phyloP scores from a whole-genome alignment of 768 basidiomycete species.

The Austroboletus festivus region DNA sequence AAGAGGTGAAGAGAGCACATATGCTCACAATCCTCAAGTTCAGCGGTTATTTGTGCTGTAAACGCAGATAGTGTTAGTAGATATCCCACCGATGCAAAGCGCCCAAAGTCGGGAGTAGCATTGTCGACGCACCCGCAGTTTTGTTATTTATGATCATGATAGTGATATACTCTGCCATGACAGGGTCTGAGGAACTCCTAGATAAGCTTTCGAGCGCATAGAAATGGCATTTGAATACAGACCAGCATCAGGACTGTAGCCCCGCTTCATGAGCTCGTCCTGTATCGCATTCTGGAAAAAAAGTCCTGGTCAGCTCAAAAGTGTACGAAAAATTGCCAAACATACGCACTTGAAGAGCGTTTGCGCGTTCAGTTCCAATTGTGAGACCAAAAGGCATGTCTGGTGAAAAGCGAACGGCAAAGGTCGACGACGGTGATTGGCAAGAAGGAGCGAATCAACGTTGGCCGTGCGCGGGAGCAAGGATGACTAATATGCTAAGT shows the following conservation, averaged over 20 bases:
- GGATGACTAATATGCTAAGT: slow-evolving; percentile 29
- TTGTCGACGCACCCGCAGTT: slow-evolving; percentile 53
- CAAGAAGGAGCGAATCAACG: slow-evolving; percentile 24
- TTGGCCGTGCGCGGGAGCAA: slow-evolving; percentile 13
- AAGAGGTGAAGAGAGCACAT: not conserved
- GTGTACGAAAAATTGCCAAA: not conserved
- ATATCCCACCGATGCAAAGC: not conserved
- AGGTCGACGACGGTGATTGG: slow-evolving; percentile 27
- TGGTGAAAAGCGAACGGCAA: slow-evolving; percentile 13
- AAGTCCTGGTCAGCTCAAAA: slow-evolving; percentile 6
- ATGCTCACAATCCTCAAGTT: slow-evolving; percentile 81
- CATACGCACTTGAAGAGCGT: slow-evolving; percentile 59
- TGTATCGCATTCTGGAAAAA: slow-evolving; percentile 66
- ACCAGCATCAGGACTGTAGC: slow-evolving; percentile 77
- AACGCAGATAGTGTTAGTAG: slow-evolving; percentile 7
- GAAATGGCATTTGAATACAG: slow-evolving; percentile 19
- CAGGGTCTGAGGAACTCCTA: slow-evolving; percentile 52
- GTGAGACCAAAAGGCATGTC: slow-evolving; percentile 72
- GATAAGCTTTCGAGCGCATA: slow-evolving; percentile 13
- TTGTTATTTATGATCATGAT: slow-evolving; percentile 96
- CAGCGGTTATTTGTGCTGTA: slow-evolving; percentile 80
- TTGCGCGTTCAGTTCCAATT: slow-evolving; percentile 76
- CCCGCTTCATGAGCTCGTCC: slow-evolving; percentile 73
- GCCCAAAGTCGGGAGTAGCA: not conserved
- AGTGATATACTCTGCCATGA: slow-evolving; percentile 93